These are phyloP conservation scores for Arabidopsis suecica DNA, from an alignment of 345 rosid genomes.

Conservation along the genomic window DNA sequence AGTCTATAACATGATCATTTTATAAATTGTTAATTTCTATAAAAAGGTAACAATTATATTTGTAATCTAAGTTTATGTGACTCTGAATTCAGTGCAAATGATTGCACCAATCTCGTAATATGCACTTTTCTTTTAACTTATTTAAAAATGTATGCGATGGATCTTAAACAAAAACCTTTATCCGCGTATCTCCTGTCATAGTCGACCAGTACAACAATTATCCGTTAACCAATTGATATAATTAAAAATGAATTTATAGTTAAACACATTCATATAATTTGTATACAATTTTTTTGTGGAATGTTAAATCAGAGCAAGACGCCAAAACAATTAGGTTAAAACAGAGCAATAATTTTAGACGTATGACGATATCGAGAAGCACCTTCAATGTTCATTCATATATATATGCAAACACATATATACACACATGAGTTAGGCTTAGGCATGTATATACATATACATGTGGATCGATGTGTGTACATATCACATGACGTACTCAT, in stretches of 20 bases:
- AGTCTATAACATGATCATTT: background rate
- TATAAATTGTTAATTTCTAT: background rate
- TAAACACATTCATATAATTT: background rate
- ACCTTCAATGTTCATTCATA: slow-evolving; percentile 22
- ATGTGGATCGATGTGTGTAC: slow-evolving; percentile 43
- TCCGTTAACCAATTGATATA: background rate
- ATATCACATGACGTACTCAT: slow-evolving; percentile 42
- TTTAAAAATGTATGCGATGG: background rate
- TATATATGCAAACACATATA: slow-evolving; percentile 11
- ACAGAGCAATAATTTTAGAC: slow-evolving; percentile 6
- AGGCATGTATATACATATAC: slow-evolving; percentile 26
- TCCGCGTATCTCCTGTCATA: background rate
- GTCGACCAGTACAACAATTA: slow-evolving; percentile 2
- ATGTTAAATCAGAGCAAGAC: slow-evolving; percentile 23
- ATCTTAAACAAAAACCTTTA: background rate
- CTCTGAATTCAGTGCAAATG: background rate
- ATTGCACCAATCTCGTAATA: slow-evolving; percentile 6
- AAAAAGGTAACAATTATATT: background rate
- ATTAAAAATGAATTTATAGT: background rate
- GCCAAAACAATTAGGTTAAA: background rate
- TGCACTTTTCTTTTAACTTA: background rate
- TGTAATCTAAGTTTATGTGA: background rate
- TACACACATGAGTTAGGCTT: slow-evolving; percentile 30
- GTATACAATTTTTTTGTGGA: background rate
- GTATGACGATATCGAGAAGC: background rate